Evolutionary conservation across 2,329 filamentous ascomycete genomes (phyloP), one percentile per base, ranked within the genome.

Genomic region (Penicillium verrucosum): DNA sequence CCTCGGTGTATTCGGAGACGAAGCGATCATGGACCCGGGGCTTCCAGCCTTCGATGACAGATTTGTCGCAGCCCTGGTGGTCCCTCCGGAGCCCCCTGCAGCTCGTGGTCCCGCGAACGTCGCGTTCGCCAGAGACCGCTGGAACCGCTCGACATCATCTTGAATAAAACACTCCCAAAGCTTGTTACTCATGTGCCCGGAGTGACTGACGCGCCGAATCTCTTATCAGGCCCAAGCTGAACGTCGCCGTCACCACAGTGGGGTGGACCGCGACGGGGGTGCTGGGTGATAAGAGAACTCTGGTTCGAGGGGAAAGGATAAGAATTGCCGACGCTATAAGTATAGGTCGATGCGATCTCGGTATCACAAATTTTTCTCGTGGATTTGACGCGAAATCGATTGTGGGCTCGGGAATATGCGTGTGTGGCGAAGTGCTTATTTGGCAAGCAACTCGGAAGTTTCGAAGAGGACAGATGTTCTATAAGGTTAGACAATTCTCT

Each of bases 151-250:
- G 86, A 96, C 89, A 86, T 99, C 92, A 84, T 97, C 90, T 86
- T 97, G 89, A 82, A 95, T 89, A 76, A 93, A 97, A 75, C 85
- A 90, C 84, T 92, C 92, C 93, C 93, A 97, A 76, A 99, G 86
- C 85, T 89, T 85, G 81, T 92, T 89, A 88, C 90, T 97, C 93
- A 97, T 94, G 86, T 85, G 86, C 79, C 73, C 75, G 67, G 65
- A 69, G 57, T 68, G 66, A 52, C 71, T 52, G 63, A 53, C 45
- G 62, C 63, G 65, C 67, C 65, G 69, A 72, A 73, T 65, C 68
- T 73, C 79, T 78, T 75, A 71, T 74, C 76, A 76, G 78, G 80
- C 84, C 82, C 78, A 78, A 81, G 79, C 75, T 76, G 73, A 88
- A 87, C 90, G 91, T 95, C 88, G 90, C 90, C 90, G 87, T 91